Conservation (phyloP, 2,329 filamentous ascomycete genomes). For the Nemania bipapillata region DNA sequence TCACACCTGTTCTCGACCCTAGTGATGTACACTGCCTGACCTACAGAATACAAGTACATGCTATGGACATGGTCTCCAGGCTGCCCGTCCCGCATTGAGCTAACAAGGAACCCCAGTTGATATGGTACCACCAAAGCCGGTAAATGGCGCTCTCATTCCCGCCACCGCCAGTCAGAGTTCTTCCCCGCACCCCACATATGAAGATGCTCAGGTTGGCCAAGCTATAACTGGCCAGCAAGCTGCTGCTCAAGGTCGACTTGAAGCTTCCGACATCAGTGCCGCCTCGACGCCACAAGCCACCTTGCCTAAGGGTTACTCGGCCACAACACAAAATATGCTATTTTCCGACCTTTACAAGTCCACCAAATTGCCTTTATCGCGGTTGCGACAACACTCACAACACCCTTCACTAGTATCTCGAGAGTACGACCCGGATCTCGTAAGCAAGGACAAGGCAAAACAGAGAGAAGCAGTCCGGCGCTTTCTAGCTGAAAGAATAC, state of each 20-base stretch:
- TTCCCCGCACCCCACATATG: conserved; percentile 49
- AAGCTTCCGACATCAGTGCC: conserved; percentile 27
- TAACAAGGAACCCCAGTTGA: conserved; percentile 35
- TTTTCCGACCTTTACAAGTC: conserved; percentile 70
- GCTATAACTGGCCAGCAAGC: conserved; percentile 43
- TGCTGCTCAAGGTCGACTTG: conserved; percentile 32
- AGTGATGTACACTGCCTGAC: conserved; percentile 1
- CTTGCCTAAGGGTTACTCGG: conserved; percentile 36
- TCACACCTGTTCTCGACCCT: conserved; percentile 31
- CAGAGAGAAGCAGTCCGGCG: conserved; percentile 71
- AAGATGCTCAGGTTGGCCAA: conserved; percentile 40
- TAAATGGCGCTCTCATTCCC: conserved; percentile 40
- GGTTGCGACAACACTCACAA: conserved; percentile 58
- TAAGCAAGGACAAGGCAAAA: conserved; percentile 70
- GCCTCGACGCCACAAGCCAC: conserved; percentile 32
- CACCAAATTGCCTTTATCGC: conserved; percentile 64
- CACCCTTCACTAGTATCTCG: conserved; percentile 45
- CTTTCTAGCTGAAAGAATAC: conserved; percentile 65
- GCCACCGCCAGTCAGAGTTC: conserved; percentile 46
- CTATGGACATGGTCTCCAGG: conserved; percentile 9
- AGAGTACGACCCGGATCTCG: conserved; percentile 69
- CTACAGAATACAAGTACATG: too few species aligned
- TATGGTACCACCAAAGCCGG: conserved; percentile 39
- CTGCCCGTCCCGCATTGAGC: conserved; percentile 36
- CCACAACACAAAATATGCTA: conserved; percentile 60